A percentile compares a stretch with the other conserved stretches of the same genome.
Conservation (phyloP, 768 basidiomycete genomes). For the Hypsizygus marmoreus region DNA sequence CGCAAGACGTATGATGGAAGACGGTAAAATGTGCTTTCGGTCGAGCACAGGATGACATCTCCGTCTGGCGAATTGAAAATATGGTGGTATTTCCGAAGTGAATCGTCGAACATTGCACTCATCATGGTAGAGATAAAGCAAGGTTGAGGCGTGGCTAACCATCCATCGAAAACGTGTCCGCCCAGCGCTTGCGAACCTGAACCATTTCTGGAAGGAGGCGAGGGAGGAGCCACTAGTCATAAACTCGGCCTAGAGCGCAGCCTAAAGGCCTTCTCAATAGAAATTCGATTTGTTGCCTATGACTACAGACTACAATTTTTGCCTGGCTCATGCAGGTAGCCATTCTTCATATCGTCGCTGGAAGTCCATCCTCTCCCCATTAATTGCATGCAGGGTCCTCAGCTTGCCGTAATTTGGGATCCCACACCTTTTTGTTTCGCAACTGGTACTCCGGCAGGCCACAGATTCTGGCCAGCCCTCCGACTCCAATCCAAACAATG, state of each 20-base stretch:
- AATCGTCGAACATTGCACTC: slow-evolving; percentile 16
- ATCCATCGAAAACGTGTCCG: slow-evolving; percentile 6
- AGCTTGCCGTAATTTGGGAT: slow-evolving; percentile 37
- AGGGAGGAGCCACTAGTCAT: no score
- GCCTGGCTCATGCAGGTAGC: no score
- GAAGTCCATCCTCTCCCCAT: slow-evolving; percentile 28
- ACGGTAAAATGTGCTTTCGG: slow-evolving; percentile 44
- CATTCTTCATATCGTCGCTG: slow-evolving; percentile 17
- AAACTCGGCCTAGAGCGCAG: no score
- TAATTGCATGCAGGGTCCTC: slow-evolving; percentile 31
- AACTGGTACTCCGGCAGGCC: slow-evolving; percentile 41
- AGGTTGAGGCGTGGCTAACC: not conserved
- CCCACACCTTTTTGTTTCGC: slow-evolving; percentile 29
- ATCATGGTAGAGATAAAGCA: slow-evolving; percentile 18
- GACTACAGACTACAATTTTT: no score
- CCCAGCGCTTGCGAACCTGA: not conserved
- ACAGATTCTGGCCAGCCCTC: slow-evolving; percentile 44
- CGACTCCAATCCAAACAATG: slow-evolving; percentile 37
- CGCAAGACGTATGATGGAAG: slow-evolving; percentile 44
- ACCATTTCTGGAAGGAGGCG: not conserved
- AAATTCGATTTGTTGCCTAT: no score
- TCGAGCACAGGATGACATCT: slow-evolving; percentile 43
- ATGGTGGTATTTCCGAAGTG: slow-evolving; percentile 23
- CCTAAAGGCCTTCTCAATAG: no score
- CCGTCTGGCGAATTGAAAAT: slow-evolving; percentile 41